phyloP scores from a whole-genome alignment of 768 basidiomycete species.

The Leccinum sublutescens region DNA sequence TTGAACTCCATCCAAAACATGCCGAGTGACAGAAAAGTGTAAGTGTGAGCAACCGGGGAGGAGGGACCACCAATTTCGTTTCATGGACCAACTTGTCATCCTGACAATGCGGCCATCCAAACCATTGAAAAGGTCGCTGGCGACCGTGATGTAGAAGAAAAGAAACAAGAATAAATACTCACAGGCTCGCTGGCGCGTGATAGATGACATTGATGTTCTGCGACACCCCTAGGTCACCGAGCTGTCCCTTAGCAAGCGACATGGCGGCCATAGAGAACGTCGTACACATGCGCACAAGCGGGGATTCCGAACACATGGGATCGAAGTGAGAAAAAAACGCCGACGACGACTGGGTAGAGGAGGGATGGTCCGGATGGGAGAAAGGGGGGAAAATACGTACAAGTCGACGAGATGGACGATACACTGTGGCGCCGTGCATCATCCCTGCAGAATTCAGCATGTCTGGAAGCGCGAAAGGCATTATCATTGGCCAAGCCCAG shows the following conservation, averaged over 20 bases:
- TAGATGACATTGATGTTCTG: conserved; percentile 46
- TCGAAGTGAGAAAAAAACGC: neutral
- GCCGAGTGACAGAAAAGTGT: neutral
- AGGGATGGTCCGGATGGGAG: neutral
- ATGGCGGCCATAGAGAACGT: conserved; percentile 38
- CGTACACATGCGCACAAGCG: conserved; percentile 32
- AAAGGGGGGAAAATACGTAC: conserved; percentile 22
- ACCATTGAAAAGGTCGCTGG: neutral
- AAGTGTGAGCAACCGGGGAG: neutral
- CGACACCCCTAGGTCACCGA: conserved; percentile 38
- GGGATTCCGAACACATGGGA: neutral
- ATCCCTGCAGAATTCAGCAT: conserved; percentile 40
- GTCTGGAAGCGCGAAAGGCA: conserved; percentile 33
- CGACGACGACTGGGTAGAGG: neutral
- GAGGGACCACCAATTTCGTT: neutral
- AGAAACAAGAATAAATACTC: conserved; percentile 13
- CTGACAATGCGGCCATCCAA: neutral
- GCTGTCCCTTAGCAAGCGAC: conserved; percentile 33
- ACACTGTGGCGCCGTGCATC: conserved; percentile 40
- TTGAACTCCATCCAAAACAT: neutral
- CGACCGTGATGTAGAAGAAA: neutral
- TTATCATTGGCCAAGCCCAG: neutral
- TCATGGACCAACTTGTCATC: neutral
- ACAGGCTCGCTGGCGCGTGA: conserved; percentile 42
- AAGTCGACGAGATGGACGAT: conserved; percentile 46